Percentiles rank a stretch among this genome's conserved stretches.
phyloP scores from a whole-genome alignment of 192 early-diverging fungal genomes.

The Umbelopsis isabellina region DNA sequence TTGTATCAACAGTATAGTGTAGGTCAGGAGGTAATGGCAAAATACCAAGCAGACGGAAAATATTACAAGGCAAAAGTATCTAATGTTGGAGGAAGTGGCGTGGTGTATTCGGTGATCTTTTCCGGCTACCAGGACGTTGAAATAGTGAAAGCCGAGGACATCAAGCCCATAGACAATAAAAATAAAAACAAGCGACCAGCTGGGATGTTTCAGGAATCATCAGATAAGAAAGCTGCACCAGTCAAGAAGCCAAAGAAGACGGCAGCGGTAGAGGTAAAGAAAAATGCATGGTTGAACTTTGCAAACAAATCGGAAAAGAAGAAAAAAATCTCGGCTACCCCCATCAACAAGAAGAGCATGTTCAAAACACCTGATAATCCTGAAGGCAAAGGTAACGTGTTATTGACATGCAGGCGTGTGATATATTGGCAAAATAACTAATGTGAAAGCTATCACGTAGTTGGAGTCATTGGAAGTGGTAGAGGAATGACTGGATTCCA shows the following conservation, averaged over 20 bases:
- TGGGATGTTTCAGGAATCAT: not conserved
- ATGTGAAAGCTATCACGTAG: slow-evolving; percentile 35
- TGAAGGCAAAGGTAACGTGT: slow-evolving; percentile 61
- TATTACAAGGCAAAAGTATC: slow-evolving; percentile 67
- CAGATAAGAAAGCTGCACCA: slow-evolving; percentile 45
- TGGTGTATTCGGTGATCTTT: slow-evolving; percentile 62
- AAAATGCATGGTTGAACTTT: slow-evolving; percentile 77
- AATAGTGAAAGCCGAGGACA: slow-evolving; percentile 51
- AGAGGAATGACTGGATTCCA: slow-evolving; percentile 78
- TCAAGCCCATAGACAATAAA: slow-evolving; percentile 44
- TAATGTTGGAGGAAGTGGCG: slow-evolving; percentile 55
- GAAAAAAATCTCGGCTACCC: slow-evolving; percentile 42
- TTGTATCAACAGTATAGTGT: slow-evolving; percentile 46
- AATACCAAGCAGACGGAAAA: slow-evolving; percentile 67
- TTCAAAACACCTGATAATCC: slow-evolving; percentile 85
- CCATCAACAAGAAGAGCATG: slow-evolving; percentile 71
- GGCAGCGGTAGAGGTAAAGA: slow-evolving; percentile 68
- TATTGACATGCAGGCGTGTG: not conserved
- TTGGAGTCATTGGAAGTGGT: slow-evolving; percentile 81
- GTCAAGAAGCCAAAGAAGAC: slow-evolving; percentile 56
- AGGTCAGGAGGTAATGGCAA: slow-evolving; percentile 66
- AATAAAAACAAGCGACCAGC: slow-evolving; percentile 31
- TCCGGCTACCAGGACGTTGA: slow-evolving; percentile 63
- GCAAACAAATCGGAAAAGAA: slow-evolving; percentile 51
- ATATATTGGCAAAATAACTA: not conserved